A percentile compares a stretch with the other conserved stretches of the same genome.
Evolutionary conservation across 495 filamentous ascomycete species (phyloP).

Genomic region (Penicillium crystallinum): DNA sequence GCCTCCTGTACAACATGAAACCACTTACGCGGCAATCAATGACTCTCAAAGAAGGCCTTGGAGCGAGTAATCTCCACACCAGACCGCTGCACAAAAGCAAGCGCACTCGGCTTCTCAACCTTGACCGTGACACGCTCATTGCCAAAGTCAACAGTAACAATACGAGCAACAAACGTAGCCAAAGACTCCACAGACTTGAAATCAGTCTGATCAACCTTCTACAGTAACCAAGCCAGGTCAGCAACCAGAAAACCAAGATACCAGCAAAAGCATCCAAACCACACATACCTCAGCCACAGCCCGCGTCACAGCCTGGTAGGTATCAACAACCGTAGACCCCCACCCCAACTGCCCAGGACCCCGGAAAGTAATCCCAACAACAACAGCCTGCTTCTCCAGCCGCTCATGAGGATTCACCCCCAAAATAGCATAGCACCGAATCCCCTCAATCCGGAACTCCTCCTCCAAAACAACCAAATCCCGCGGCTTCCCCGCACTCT

Average conservation of each 20-base stretch:
- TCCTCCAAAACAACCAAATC: constrained; percentile 38
- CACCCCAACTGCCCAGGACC: constrained; percentile 37
- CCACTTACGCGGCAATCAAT: constrained; percentile 12
- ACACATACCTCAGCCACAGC: constrained; percentile 40
- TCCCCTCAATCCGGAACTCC: constrained; percentile 41
- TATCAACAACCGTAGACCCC: constrained; percentile 39
- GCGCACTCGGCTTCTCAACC: constrained; percentile 54
- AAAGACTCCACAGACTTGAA: constrained; percentile 55
- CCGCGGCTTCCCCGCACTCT: constrained; percentile 16
- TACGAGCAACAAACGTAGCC: constrained; percentile 49
- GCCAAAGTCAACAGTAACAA: constrained; percentile 47
- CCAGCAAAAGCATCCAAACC: background rate
- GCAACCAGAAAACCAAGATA: background rate
- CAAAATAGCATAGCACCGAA: constrained; percentile 46
- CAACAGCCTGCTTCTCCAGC: constrained; percentile 52
- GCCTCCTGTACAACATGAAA: background rate
- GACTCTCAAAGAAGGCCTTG: constrained; percentile 41
- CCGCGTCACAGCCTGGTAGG: constrained; percentile 41
- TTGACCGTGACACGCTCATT: constrained; percentile 48
- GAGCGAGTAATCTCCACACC: constrained; percentile 54
- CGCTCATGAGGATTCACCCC: constrained; percentile 56
- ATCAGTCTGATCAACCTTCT: constrained; percentile 48
- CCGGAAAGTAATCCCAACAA: constrained; percentile 45
- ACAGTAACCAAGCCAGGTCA: constrained; percentile 1
- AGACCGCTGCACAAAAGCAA: constrained; percentile 51